Conservation (phyloP, 2,329 filamentous ascomycete species). For the Arthroderma uncinatum region DNA sequence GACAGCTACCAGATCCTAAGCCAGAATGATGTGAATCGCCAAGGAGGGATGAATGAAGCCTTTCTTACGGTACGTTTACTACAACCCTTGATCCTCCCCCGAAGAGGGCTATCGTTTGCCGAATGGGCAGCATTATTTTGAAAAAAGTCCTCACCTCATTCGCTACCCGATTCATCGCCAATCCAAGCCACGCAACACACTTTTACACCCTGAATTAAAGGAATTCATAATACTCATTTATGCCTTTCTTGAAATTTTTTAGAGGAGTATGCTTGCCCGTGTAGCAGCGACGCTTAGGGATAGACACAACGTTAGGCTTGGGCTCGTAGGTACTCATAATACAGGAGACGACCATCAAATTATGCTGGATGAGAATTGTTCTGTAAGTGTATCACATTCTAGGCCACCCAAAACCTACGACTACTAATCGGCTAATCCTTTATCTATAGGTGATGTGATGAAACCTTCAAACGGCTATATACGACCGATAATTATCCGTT, state of each 20-base stretch:
- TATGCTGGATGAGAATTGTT: constrained; percentile 37
- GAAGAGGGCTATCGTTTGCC: constrained; percentile 17
- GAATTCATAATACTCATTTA: constrained; percentile 13
- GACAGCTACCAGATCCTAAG: constrained; percentile 51
- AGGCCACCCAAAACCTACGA: background rate
- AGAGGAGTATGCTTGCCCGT: constrained; percentile 40
- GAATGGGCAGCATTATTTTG: constrained; percentile 18
- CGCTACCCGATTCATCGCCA: background rate
- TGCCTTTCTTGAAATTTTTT: constrained; percentile 12
- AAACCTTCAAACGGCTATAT: background rate
- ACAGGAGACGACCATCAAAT: constrained; percentile 22
- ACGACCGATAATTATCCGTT: background rate
- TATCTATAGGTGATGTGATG: background rate
- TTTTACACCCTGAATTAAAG: background rate
- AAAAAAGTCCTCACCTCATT: background rate
- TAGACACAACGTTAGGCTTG: constrained; percentile 21
- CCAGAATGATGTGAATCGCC: constrained; percentile 50
- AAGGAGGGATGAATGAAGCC: constrained; percentile 47
- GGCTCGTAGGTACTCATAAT: constrained; percentile 17
- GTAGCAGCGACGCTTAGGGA: constrained; percentile 34
- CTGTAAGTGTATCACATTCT: constrained; percentile 24
- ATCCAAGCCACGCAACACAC: background rate
- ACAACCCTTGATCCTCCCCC: constrained; percentile 16
- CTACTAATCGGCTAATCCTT: background rate
- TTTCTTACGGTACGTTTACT: constrained; percentile 42